Evolutionary conservation across 1,139 yeast genomes (phyloP), one percentile per base, ranked within the genome.

Genomic region (Kurtzmaniella quercitrusa): DNA sequence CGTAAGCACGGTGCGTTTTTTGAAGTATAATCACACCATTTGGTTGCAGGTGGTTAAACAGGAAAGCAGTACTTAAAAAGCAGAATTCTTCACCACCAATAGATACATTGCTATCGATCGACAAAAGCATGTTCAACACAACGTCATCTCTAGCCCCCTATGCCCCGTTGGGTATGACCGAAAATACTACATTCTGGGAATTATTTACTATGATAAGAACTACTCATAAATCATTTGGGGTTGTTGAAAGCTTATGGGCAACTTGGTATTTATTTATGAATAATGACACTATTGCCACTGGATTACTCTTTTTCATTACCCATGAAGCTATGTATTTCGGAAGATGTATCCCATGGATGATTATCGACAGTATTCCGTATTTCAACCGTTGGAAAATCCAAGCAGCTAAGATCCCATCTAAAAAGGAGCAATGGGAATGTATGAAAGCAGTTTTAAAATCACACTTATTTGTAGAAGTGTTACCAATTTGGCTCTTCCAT

Each of bases 401-500:
- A 66, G 88, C 86, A 43, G 75, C 81, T 34, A 87, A 87, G 61
- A 65, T 85, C 41, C 96, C 96, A 16, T 70, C 85, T 38, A 75
- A 79, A 50, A 73, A 76, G 58, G 96, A 91, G 65, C 96, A 91
- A 64, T 82, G 95, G 89, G 90, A 87, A 64, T 91, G 98, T 64
- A 76, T 90, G 50, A 85, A 85, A 63, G 73, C 88, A 17, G 97
- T 91, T 25, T 68, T 91, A 45, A 75, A 83, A 41, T 85, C 94
- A 25, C 98, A 91, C 66, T 81, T 89, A 59, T 65, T 91, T 49
- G 95, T 91, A 44, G 98, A 91, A 67, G 96, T 95, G 10, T 75
- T 93, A 48, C 98, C 97, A 45, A 91, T 91, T 55, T 91, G 96
- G 94, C 83, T 89, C 42, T 91, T 91, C 79, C 97, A 93, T 63